Percentiles rank a stretch among this genome's conserved stretches.
Evolutionary conservation across 78 protist genomes (phyloP).

Genomic region (Neovahlkampfia damariscottae): DNA sequence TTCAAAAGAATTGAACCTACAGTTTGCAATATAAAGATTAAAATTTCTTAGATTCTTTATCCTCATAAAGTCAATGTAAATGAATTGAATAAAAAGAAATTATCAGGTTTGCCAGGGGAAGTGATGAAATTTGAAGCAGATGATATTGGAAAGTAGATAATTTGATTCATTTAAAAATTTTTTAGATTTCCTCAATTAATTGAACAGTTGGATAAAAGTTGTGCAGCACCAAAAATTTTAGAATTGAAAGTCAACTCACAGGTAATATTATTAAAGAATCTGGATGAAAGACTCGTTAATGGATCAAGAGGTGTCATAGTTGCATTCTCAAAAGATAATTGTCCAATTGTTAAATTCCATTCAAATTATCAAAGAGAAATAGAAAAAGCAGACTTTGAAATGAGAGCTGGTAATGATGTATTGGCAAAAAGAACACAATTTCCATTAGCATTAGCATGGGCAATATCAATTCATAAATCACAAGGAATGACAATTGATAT

Average conservation of each 20-base stretch:
- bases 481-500: constrained; percentile 80
- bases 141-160: not conserved
- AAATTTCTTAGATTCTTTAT: not conserved
- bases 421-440: constrained; percentile 30
- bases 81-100: not conserved
- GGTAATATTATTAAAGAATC: constrained; percentile 41
- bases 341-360: not conserved
- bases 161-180: no score
- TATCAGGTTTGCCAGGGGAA: not conserved
- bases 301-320: constrained; percentile 35
- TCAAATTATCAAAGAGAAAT: not conserved
- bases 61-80: not conserved
- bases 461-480: constrained; percentile 75
- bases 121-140: not conserved
- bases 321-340: constrained; percentile 3
- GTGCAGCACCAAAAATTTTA: not conserved
- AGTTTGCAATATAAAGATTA: not conserved
- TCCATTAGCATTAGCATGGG: constrained; percentile 85
- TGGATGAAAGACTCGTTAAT: constrained; percentile 32
- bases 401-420: not conserved
- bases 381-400: not conserved
- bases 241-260: constrained; percentile 32
- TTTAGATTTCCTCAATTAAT: no score
- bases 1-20: not conserved
- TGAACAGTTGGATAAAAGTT: no score